Percentiles rank a stretch among this genome's conserved stretches.
Evolutionary conservation across 1,284 basidiomycete genomes (phyloP).

Genomic region (Apiotrichum gracile): DNA sequence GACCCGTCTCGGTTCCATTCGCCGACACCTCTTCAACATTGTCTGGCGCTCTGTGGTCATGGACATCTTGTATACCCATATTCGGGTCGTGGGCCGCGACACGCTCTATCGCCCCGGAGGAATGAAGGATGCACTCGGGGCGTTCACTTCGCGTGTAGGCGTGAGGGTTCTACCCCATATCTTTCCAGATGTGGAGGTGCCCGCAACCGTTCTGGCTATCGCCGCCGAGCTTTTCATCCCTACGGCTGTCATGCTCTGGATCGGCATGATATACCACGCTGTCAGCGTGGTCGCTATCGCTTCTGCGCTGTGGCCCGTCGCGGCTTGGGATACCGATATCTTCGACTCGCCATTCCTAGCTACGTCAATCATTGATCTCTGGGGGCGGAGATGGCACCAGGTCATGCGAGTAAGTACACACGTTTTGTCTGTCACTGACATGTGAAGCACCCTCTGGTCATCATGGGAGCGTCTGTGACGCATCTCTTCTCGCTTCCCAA

Average conservation of each 20-base stretch:
- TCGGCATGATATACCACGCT: slow-evolving; percentile 29
- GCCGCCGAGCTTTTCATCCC: slow-evolving; percentile 20
- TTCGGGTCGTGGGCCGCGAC: slow-evolving; percentile 9
- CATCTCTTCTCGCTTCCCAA: slow-evolving; percentile 18
- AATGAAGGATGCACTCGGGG: slow-evolving; percentile 14
- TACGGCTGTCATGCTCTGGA: slow-evolving; percentile 18
- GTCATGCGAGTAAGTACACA: not conserved
- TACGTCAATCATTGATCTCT: slow-evolving; percentile 38
- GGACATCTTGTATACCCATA: not conserved
- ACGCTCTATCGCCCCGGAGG: slow-evolving; percentile 20
- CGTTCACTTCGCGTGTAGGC: slow-evolving; percentile 15
- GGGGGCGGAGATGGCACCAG: slow-evolving; percentile 44
- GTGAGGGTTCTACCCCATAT: slow-evolving; percentile 22
- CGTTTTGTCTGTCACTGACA: not conserved
- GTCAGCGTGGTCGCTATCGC: slow-evolving; percentile 20
- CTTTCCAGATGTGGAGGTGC: not conserved
- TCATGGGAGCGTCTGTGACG: slow-evolving; percentile 24
- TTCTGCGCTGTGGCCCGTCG: slow-evolving; percentile 22
- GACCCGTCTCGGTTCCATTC: slow-evolving; percentile 1
- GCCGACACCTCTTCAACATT: not conserved
- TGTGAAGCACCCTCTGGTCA: slow-evolving; percentile 32
- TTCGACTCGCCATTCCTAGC: slow-evolving; percentile 29
- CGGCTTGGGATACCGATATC: slow-evolving; percentile 34
- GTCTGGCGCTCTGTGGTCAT: not conserved
- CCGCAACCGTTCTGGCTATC: slow-evolving; percentile 9